A percentile compares a stretch with the other conserved stretches of the same genome.
phyloP scores from a whole-genome alignment of 805 yeast genomes.

The Scheffersomyces spartinae region DNA sequence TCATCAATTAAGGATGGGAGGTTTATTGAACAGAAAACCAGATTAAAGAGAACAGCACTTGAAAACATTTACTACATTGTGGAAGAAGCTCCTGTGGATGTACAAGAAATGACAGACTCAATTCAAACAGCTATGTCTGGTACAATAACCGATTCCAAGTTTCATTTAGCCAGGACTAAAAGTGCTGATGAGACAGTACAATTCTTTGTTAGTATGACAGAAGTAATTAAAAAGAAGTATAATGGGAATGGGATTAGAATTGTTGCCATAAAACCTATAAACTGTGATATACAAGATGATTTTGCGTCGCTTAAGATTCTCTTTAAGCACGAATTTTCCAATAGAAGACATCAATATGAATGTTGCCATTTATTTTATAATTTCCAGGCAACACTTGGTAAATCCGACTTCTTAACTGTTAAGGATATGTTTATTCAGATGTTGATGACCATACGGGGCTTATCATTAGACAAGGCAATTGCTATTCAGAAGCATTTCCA shows the following conservation, averaged over 20 bases:
- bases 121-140: constrained; percentile 67
- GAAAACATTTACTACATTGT: constrained; percentile 61
- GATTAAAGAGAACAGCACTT: constrained; percentile 63
- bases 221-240: constrained; percentile 29
- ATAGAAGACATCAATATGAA: too few relatives aligned
- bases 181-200: constrained; percentile 65
- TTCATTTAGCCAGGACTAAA: constrained; percentile 56
- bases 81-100: constrained; percentile 47
- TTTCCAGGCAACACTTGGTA: constrained; percentile 60
- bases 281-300: constrained; percentile 38
- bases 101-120: constrained; percentile 44
- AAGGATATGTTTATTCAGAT: constrained; percentile 65
- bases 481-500: constrained; percentile 59
- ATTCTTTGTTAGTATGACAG: constrained; percentile 41
- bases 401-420: constrained; percentile 57
- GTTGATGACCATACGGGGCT: constrained; percentile 72
- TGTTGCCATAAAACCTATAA: constrained; percentile 40
- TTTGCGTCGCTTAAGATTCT: constrained; percentile 30
- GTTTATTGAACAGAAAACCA: constrained; percentile 72
- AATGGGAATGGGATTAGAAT: too few relatives aligned
- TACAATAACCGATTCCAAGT: constrained; percentile 53
- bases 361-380: constrained; percentile 22
- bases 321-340: too few relatives aligned
- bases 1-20: constrained; percentile 80
- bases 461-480: constrained; percentile 76